These are phyloP conservation scores for Epichloe typhina DNA, from an alignment of 2,329 filamentous ascomycete genomes.

Conservation along the genomic window DNA sequence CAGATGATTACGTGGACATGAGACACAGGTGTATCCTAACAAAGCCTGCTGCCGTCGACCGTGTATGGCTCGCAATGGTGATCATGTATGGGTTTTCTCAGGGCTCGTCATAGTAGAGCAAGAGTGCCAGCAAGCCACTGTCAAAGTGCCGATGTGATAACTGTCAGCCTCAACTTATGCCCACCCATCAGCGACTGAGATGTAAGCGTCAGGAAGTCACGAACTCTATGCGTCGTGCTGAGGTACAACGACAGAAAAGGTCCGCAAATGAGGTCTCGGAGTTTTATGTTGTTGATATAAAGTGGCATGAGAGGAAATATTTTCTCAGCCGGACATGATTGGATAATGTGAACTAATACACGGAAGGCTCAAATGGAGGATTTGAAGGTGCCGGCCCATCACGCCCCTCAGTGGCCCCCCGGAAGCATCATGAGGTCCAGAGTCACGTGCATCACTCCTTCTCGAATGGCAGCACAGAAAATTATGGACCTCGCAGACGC, in stretches of 20 bases:
- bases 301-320: not conserved
- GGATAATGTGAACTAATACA: conserved; percentile 9
- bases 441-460: conserved; percentile 11
- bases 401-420: conserved; percentile 11
- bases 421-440: conserved; percentile 8
- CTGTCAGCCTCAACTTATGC: conserved; percentile 5
- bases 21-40: conserved; percentile 1
- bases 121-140: not conserved
- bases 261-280: not conserved
- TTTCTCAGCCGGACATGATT: conserved; percentile 6
- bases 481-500: conserved; percentile 9
- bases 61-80: conserved; percentile 2
- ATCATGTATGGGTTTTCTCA: not conserved
- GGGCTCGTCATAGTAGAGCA: not conserved
- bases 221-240: conserved; percentile 5
- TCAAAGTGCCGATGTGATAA: conserved; percentile 1
- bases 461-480: conserved; percentile 4
- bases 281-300: not conserved
- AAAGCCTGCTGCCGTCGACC: conserved; percentile 3
- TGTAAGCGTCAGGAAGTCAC: conserved; percentile 9
- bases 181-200: conserved; percentile 2
- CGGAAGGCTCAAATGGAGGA: conserved; percentile 12
- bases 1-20: conserved; percentile 1
- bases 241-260: not conserved
- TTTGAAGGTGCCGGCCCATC: conserved; percentile 12